Conservation (phyloP, 2,329 filamentous ascomycete species). For the Neofusicoccum laricinum region DNA sequence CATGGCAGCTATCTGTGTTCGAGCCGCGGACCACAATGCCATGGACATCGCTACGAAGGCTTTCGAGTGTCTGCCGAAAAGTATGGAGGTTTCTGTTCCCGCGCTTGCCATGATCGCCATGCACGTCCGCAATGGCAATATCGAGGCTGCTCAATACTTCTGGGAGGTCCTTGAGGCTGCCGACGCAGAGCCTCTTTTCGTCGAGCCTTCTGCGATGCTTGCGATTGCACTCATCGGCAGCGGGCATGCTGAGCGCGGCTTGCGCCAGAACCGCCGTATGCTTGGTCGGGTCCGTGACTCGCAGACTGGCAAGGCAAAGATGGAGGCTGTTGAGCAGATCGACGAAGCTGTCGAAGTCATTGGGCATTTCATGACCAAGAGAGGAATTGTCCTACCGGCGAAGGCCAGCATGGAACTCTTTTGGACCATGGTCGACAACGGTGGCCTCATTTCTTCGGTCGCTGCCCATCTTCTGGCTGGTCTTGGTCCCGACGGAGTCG, state of each 20-base stretch:
- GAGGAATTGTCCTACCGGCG: conserved; percentile 50
- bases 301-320: conserved; percentile 47
- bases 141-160: conserved; percentile 72
- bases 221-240: conserved; percentile 82
- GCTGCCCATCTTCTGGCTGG: conserved; percentile 60
- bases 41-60: conserved; percentile 62
- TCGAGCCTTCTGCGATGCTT: conserved; percentile 90
- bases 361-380: conserved; percentile 55
- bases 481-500: conserved; percentile 58
- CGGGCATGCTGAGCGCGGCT: conserved; percentile 76
- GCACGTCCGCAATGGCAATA: conserved; percentile 77
- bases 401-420: conserved; percentile 58
- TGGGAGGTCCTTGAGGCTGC: conserved; percentile 70
- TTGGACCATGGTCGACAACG: conserved; percentile 65
- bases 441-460: conserved; percentile 57
- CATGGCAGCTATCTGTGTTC: conserved; percentile 70
- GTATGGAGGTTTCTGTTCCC: conserved; percentile 47
- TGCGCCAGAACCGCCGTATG: conserved; percentile 79
- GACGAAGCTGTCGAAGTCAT: conserved; percentile 79
- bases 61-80: conserved; percentile 49
- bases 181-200: conserved; percentile 63
- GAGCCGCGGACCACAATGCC: conserved; percentile 77
- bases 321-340: conserved; percentile 71
- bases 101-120: conserved; percentile 83
- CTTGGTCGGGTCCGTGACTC: conserved; percentile 75